These are phyloP conservation scores for Aspergillus pseudoterreus DNA, from an alignment of 2,329 filamentous ascomycete species.

Conservation along the genomic window DNA sequence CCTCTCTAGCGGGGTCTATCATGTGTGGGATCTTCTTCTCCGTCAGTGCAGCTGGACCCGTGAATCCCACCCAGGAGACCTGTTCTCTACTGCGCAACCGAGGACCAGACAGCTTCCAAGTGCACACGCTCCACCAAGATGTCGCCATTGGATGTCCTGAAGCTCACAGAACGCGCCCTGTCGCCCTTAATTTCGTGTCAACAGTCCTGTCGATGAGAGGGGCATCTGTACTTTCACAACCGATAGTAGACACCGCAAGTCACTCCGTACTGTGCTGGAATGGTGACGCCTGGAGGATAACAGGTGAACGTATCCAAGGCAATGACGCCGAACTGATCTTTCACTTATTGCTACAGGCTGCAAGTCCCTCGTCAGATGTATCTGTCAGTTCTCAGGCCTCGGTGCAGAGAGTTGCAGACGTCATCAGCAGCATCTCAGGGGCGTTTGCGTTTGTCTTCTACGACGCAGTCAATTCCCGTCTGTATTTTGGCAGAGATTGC, in stretches of 20 bases:
- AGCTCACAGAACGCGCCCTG: slow-evolving; percentile 17
- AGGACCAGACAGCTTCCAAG: slow-evolving; percentile 43
- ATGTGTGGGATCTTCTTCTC: slow-evolving; percentile 55
- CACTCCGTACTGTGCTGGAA: slow-evolving; percentile 88
- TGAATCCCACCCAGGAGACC: slow-evolving; percentile 31
- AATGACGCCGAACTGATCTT: slow-evolving; percentile 79
- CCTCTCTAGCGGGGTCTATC: slow-evolving; percentile 9
- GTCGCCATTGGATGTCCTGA: slow-evolving; percentile 10
- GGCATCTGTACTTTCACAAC: slow-evolving; percentile 66
- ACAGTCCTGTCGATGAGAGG: slow-evolving; percentile 91
- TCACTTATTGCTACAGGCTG: slow-evolving; percentile 51
- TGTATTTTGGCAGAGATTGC: slow-evolving; percentile 85
- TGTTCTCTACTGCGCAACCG: slow-evolving; percentile 34
- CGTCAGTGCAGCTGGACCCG: slow-evolving; percentile 32
- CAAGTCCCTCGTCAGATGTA: slow-evolving; percentile 9
- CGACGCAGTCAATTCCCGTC: slow-evolving; percentile 56
- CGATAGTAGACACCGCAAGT: slow-evolving; percentile 56
- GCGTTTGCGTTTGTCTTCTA: slow-evolving; percentile 89
- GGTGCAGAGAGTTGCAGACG: slow-evolving; percentile 33
- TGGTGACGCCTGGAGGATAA: slow-evolving; percentile 85
- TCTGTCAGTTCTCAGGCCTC: slow-evolving; percentile 13
- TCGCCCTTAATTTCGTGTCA: slow-evolving; percentile 65
- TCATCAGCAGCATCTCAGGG: slow-evolving; percentile 64
- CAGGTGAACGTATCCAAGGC: slow-evolving; percentile 53
- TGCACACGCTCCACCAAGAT: slow-evolving; percentile 25